phyloP scores from a whole-genome alignment of 306 rosid species.

The Pyrus pyrifolia region DNA sequence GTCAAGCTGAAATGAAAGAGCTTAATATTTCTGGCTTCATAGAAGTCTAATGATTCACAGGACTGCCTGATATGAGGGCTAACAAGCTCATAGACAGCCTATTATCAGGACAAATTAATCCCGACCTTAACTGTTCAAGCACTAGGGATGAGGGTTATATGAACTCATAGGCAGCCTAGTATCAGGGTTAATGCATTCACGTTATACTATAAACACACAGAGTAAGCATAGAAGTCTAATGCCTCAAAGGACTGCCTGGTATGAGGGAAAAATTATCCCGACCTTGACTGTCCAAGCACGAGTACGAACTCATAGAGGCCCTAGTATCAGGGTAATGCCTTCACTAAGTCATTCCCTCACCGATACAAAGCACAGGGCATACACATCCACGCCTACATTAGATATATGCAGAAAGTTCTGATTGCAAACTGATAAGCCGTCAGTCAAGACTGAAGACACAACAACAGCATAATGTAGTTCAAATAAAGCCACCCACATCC shows the following conservation, averaged over 20 bases:
- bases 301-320: too few species aligned
- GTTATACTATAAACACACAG: background rate
- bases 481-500: background rate
- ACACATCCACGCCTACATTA: background rate
- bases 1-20: background rate
- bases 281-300: background rate
- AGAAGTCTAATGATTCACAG: background rate
- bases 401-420: background rate
- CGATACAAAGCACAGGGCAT: background rate
- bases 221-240: background rate
- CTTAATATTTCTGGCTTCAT: background rate
- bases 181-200: background rate
- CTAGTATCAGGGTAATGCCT: background rate
- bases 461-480: background rate
- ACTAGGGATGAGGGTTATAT: background rate
- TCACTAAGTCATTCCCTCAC: background rate
- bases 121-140: background rate
- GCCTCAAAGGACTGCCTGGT: background rate
- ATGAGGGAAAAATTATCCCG: background rate
- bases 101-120: background rate
- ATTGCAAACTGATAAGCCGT: background rate
- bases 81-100: background rate
- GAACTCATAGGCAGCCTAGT: background rate
- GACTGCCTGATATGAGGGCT: background rate
- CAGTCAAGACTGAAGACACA: background rate